Evolutionary conservation across 305 asterid genomes (phyloP), one percentile per base, ranked within the genome.

Genomic region (Stenogyne calaminthoides): DNA sequence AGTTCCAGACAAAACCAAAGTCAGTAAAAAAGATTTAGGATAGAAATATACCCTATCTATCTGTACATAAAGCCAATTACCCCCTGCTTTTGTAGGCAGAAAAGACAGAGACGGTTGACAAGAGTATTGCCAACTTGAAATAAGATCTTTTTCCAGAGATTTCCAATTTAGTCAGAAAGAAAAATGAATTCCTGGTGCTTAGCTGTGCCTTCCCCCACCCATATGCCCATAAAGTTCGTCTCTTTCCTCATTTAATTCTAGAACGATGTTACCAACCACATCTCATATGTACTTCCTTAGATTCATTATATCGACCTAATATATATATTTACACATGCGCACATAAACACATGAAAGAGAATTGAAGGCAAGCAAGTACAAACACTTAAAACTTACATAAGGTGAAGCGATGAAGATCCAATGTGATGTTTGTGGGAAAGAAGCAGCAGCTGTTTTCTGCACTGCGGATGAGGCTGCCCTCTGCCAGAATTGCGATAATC

Each of bases 381-480:
- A 32, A 18, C 62, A 25, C 12, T 19, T 6, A 15, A 71, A 49
- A 49, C 40, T 67, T 74, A 42, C 67, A 65, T 42, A 18, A 29
- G 63, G 19, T 44, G 68, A 37, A 51, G 64, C 64, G 69, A 92
- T 92, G 98, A 92, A 89, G 96, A 89, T 93, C 67, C 92, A 84
- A 62, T 93, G 98, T 66, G 98, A 93, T 73, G 96, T 86, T 60
- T 93, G 97, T 79, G 88, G 82, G 15, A 84, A 81, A 71, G 95
- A 84, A 78, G 93, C 87, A 80, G 98, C 97, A 7, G 73, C 83
- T 5, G 81, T 89, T 27, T 93, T 90, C 81, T 93, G 98, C 78
- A 73, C 95, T 0, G 89, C 98, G 1, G 98, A 93, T 78, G 98
- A 93, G 74, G 98, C 97, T 3, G 91, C 97, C 6, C 95, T 93